Conservation (phyloP, 1,284 basidiomycete genomes). For the Moesziomyces sp. region DNA sequence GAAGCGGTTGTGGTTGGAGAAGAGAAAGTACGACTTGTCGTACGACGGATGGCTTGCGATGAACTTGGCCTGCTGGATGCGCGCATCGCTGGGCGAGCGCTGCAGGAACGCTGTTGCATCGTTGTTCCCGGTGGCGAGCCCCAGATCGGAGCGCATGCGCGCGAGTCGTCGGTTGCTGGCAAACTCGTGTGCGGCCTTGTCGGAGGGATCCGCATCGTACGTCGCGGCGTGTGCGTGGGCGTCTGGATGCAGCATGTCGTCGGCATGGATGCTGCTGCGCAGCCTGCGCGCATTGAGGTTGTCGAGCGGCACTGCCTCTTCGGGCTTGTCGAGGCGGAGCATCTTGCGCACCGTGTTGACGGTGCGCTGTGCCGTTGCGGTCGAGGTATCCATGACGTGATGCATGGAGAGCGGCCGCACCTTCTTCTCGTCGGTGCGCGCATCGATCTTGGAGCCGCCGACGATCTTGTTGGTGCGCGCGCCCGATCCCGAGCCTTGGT, state of each 20-base stretch:
- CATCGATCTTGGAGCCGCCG: conserved; percentile 28
- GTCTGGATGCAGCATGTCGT: conserved; percentile 28
- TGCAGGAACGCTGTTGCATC: conserved; percentile 45
- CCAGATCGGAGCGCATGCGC: conserved; percentile 63
- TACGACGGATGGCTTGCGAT: conserved; percentile 89
- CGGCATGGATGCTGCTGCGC: conserved; percentile 54
- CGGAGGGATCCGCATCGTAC: conserved; percentile 43
- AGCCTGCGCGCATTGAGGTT: conserved; percentile 53
- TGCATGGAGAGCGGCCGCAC: conserved; percentile 29
- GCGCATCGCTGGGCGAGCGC: conserved; percentile 74
- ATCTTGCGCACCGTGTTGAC: conserved; percentile 50
- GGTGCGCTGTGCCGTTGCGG: conserved; percentile 35
- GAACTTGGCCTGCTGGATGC: conserved; percentile 86
- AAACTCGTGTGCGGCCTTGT: conserved; percentile 64
- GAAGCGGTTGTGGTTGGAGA: conserved; percentile 82
- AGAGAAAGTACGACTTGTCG: conserved; percentile 89
- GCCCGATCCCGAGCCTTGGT: conserved; percentile 9
- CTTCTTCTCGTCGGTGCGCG: conserved; percentile 15
- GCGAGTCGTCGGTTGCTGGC: conserved; percentile 77
- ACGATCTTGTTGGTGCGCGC: conserved; percentile 44
- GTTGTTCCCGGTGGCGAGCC: conserved; percentile 39
- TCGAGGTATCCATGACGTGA: conserved; percentile 28
- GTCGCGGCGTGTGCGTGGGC: not conserved
- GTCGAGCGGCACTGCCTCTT: conserved; percentile 75
- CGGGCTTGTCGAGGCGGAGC: conserved; percentile 72